A percentile compares a stretch with the other conserved stretches of the same genome.
Evolutionary conservation across 495 filamentous ascomycete species (phyloP).

Genomic region (Talaromyces nanjingensis): DNA sequence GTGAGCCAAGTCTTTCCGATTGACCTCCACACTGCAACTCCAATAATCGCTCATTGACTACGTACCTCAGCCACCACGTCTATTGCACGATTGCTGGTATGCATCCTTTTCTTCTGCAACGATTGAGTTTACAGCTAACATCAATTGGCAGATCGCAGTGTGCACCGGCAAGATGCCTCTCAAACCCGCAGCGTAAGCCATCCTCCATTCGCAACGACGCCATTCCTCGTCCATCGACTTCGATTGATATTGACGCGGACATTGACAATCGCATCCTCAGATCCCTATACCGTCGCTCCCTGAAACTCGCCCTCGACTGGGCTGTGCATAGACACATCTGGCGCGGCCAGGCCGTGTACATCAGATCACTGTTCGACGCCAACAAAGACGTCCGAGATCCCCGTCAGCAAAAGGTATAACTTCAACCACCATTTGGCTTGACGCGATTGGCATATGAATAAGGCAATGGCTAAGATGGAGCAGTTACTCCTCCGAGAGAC

Average conservation of each 20-base stretch:
- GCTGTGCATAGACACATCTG: constrained; percentile 82
- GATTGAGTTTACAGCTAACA: background rate
- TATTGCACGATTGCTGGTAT: background rate
- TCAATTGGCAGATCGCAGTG: background rate
- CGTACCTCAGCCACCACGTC: background rate
- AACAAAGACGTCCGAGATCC: constrained; percentile 83
- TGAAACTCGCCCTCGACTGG: constrained; percentile 95
- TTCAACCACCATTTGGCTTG: no score
- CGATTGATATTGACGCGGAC: background rate
- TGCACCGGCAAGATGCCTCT: constrained; percentile 27
- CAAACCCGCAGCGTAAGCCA: constrained; percentile 31
- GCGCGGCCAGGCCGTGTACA: constrained; percentile 93
- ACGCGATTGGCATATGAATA: no score
- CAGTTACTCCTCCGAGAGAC: constrained; percentile 79
- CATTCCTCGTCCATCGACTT: background rate
- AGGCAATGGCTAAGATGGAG: background rate
- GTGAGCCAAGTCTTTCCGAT: background rate
- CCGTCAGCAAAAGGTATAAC: constrained; percentile 83
- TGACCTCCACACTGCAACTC: background rate
- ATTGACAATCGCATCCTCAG: constrained; percentile 37
- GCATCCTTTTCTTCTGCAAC: background rate
- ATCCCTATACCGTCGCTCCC: constrained; percentile 83
- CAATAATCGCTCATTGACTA: background rate
- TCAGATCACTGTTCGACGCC: constrained; percentile 89
- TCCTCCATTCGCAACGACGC: background rate